These are phyloP conservation scores for Seiridium unicorne DNA, from an alignment of 2,329 filamentous ascomycete genomes.

Conservation along the genomic window DNA sequence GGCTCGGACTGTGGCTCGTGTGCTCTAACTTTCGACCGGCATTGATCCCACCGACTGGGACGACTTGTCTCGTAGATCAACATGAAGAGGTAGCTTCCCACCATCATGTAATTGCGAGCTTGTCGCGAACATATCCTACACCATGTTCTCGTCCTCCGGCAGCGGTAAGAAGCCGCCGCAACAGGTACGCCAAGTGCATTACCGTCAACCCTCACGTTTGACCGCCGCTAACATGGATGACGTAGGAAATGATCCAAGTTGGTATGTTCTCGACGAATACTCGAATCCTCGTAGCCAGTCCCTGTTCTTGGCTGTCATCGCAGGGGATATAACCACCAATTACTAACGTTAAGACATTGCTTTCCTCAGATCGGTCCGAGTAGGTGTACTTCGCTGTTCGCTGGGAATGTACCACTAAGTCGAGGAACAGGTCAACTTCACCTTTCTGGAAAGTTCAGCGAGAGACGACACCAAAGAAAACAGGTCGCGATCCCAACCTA, in stretches of 20 bases:
- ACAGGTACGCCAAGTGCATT: conserved; percentile 53
- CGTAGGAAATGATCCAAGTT: conserved; percentile 99
- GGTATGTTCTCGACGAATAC: conserved; percentile 56
- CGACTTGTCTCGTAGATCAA: background rate
- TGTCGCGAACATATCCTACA: conserved; percentile 24
- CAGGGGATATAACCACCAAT: no score
- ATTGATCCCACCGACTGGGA: background rate
- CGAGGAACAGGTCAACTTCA: conserved; percentile 67
- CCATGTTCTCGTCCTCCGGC: conserved; percentile 65
- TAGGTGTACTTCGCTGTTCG: conserved; percentile 38
- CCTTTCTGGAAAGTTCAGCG: conserved; percentile 79
- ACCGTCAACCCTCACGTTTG: conserved; percentile 2
- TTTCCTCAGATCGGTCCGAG: conserved; percentile 57
- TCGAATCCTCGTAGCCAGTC: no score
- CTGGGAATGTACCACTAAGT: conserved; percentile 4
- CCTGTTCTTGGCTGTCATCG: no score
- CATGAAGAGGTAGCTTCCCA: conserved; percentile 9
- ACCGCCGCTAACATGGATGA: conserved; percentile 30
- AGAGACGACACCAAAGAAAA: conserved; percentile 52
- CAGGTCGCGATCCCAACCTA: conserved; percentile 61
- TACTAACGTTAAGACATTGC: background rate
- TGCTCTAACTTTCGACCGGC: background rate
- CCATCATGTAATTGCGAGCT: conserved; percentile 23
- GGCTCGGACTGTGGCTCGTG: background rate
- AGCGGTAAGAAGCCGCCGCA: conserved; percentile 66